Percentiles rank a stretch among this genome's conserved stretches.
phyloP scores from a whole-genome alignment of 2,329 filamentous ascomycete genomes.

The Alternaria dauci region DNA sequence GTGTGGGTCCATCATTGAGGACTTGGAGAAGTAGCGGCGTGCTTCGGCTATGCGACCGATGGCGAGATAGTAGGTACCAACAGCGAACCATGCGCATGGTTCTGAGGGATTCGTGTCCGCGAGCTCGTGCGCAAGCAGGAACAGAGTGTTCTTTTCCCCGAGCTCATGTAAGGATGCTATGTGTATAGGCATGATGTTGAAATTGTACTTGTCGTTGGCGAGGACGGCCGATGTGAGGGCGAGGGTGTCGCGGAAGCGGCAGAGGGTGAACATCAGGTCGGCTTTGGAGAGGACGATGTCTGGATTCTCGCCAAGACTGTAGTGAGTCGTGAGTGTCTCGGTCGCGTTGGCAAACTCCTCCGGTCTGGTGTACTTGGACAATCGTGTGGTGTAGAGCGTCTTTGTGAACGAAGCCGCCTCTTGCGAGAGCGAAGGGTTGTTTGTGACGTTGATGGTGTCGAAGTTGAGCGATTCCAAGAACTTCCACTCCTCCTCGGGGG shows the following conservation, averaged over 20 bases:
- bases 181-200: slow-evolving; percentile 87
- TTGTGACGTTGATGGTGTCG: slow-evolving; percentile 74
- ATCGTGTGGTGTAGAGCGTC: slow-evolving; percentile 92
- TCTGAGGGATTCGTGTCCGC: slow-evolving; percentile 92
- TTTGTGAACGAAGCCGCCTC: slow-evolving; percentile 94
- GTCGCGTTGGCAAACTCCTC: slow-evolving; percentile 83
- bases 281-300: slow-evolving; percentile 91
- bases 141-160: slow-evolving; percentile 84
- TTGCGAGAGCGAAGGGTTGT: slow-evolving; percentile 73
- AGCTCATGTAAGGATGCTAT: slow-evolving; percentile 91
- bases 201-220: slow-evolving; percentile 85
- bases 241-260: slow-evolving; percentile 87
- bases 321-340: slow-evolving; percentile 92
- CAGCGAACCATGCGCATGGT: slow-evolving; percentile 90
- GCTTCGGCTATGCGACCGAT: slow-evolving; percentile 92
- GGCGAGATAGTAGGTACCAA: slow-evolving; percentile 92
- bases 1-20: slow-evolving; percentile 96
- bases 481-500: slow-evolving; percentile 85
- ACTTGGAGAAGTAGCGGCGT: slow-evolving; percentile 90
- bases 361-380: slow-evolving; percentile 94
- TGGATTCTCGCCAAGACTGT: slow-evolving; percentile 83
- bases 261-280: slow-evolving; percentile 92
- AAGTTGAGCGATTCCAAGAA: slow-evolving; percentile 92
- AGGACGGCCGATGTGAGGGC: slow-evolving; percentile 85
- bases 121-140: slow-evolving; percentile 89